Evolutionary conservation across 73 alveolate genomes (phyloP).

Genomic region (Paramecium pentaurelia): DNA sequence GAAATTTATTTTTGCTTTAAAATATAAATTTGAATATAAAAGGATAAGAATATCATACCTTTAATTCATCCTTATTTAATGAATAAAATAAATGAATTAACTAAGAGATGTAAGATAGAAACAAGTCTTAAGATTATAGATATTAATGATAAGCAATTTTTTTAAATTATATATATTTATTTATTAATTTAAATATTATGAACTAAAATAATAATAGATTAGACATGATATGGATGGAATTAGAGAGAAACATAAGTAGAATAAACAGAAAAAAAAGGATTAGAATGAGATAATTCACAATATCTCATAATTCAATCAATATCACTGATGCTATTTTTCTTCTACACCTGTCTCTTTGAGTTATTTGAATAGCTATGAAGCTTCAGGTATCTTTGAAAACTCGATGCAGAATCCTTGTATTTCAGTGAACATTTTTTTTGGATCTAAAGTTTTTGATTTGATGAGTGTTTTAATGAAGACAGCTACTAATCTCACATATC

Average conservation of each 20-base stretch:
- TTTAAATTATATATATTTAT: no score
- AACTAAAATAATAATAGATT: neutral
- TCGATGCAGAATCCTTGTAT: slow-evolving; percentile 18
- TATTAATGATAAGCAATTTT: neutral
- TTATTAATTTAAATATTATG: no score
- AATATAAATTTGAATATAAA: no score
- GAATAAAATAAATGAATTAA: neutral
- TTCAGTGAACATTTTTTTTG: neutral
- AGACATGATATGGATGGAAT: neutral
- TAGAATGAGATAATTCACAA: neutral
- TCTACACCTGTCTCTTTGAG: neutral
- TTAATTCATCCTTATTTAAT: no score
- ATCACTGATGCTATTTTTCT: neutral
- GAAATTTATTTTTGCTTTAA: no score
- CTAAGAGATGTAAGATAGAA: neutral
- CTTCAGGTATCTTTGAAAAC: slow-evolving; percentile 1
- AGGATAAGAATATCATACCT: no score
- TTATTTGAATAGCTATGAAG: neutral
- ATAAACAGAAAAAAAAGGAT: neutral
- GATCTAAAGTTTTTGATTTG: neutral
- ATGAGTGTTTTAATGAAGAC: neutral
- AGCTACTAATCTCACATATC: slow-evolving; percentile 5
- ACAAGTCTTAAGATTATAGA: neutral
- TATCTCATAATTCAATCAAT: neutral
- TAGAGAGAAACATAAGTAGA: neutral